Base-by-base conservation (phyloP, 495 filamentous ascomycete genomes). In the Aspergillus olivimuriae region DNA sequence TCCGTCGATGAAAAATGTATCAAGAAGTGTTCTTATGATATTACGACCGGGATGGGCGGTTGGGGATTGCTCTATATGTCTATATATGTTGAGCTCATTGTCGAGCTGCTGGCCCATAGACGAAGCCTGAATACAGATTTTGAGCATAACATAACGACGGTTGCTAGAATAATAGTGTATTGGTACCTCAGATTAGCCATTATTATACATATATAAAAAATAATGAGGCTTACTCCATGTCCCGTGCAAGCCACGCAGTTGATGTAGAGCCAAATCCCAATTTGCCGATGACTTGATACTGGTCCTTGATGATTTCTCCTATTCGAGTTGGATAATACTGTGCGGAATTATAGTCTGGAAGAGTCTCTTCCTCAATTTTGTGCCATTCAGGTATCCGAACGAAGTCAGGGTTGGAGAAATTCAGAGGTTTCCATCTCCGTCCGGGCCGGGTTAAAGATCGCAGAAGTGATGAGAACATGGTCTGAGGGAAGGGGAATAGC, bases 211-310 rank as follows among this genome's bases (percentile, higher is more conserved):
- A n/a, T n/a, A n/a, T n/a, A n/a, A n/a, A n/a, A n/a, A n/a, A 18
- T 1, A 22, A 34, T 1, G 8, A 34, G 31, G 41, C 61, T 48
- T 51, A 63, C 62, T 52, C 32, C 43, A 59, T 52, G 37, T 62
- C 58, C 47, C 51, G 43, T 33, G 65, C 61, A 33, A 67, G 50
- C 61, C 61, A 66, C 36, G 54, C 55, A 22, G 61, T 64, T 20
- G 59, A 63, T 44, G 39, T 51, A n/a, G n/a, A n/a, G n/a, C 63
- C 62, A 47, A 58, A 72, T 44, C 62, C 68, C 36, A 69, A 42
- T 39, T 69, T 72, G 14, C 55, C 51, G 4, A 61, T 39, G 26
- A 67, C 55, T 47, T 66, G 59, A 44, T 68, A 71, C 18, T 55
- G 52, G 30, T 63, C 48, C 21, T 60, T 44, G 17, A 72, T 19